These are phyloP conservation scores for Calonectria pseudoreteaudii DNA, from an alignment of 2,329 filamentous ascomycete species.

Conservation along the genomic window DNA sequence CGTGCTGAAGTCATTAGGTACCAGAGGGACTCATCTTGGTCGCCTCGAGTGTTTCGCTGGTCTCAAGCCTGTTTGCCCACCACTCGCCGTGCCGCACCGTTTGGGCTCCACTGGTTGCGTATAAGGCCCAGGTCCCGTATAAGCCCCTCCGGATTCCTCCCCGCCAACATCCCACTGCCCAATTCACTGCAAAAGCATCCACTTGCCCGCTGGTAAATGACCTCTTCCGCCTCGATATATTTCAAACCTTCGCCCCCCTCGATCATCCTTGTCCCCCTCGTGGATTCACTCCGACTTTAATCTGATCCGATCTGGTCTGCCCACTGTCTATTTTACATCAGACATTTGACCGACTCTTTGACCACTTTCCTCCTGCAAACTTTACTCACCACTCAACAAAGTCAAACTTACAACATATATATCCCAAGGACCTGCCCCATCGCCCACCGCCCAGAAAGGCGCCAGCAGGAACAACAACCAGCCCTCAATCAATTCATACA, in stretches of 20 bases:
- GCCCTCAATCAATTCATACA: constrained; percentile 8
- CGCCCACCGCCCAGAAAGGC: constrained; percentile 14
- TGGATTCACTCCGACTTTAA: constrained; percentile 20
- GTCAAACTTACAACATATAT: neutral
- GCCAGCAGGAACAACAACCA: constrained; percentile 4
- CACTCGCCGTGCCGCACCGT: constrained; percentile 17
- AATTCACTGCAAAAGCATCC: constrained; percentile 37
- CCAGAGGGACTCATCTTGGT: constrained; percentile 11
- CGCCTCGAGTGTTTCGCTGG: constrained; percentile 6
- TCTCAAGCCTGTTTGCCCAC: constrained; percentile 20
- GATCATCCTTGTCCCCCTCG: constrained; percentile 27
- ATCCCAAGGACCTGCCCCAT: constrained; percentile 9
- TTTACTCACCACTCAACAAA: constrained; percentile 14
- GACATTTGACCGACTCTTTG: constrained; percentile 14
- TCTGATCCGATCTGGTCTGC: constrained; percentile 23
- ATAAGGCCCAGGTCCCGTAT: constrained; percentile 41
- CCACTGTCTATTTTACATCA: constrained; percentile 17
- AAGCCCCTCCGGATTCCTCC: constrained; percentile 37
- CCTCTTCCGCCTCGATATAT: constrained; percentile 35
- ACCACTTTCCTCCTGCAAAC: constrained; percentile 9
- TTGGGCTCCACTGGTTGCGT: constrained; percentile 42
- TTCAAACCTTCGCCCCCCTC: constrained; percentile 30
- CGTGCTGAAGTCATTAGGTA: constrained; percentile 36
- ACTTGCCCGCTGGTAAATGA: constrained; percentile 23
- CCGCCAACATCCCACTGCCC: constrained; percentile 38